phyloP scores from a whole-genome alignment of 345 rosid species.

The Hypericum androsaemum region DNA sequence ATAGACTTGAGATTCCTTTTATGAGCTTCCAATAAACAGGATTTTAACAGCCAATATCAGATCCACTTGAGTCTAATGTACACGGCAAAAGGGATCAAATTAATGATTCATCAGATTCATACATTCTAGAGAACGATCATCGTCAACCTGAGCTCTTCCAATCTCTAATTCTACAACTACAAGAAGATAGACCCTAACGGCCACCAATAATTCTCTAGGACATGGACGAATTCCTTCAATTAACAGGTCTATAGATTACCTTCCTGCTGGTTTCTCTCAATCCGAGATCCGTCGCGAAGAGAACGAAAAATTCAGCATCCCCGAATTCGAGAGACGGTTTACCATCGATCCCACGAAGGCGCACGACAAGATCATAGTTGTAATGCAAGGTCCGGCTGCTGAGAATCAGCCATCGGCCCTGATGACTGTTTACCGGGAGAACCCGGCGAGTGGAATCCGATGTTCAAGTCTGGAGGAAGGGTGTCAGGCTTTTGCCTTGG shows the following conservation, averaged over 20 bases:
- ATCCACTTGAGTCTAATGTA: slow-evolving; percentile 19
- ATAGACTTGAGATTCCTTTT: no score
- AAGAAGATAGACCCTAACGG: no score
- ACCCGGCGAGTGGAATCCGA: slow-evolving; percentile 76
- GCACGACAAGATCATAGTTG: slow-evolving; percentile 39
- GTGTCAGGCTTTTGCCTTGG: slow-evolving; percentile 55
- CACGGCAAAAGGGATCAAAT: slow-evolving; percentile 13
- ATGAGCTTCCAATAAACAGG: neutral
- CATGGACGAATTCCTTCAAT: no score
- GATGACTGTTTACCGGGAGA: slow-evolving; percentile 79
- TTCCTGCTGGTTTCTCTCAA: no score
- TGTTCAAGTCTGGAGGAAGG: slow-evolving; percentile 81
- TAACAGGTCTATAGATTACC: no score
- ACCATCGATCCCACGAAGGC: no score
- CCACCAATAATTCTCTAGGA: no score
- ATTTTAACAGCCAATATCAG: slow-evolving; percentile 15
- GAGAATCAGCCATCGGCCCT: slow-evolving; percentile 66
- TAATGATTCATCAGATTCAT: slow-evolving; percentile 8
- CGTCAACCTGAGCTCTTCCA: slow-evolving; percentile 4
- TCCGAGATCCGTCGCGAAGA: no score
- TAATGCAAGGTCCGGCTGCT: slow-evolving; percentile 92
- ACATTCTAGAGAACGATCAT: slow-evolving; percentile 2
- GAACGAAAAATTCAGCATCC: no score
- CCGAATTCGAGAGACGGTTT: no score
- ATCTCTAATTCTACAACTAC: neutral